Conservation (phyloP, 228 moss, liverwort and hornwort genomes). For the Sphagnum magellanicum region DNA sequence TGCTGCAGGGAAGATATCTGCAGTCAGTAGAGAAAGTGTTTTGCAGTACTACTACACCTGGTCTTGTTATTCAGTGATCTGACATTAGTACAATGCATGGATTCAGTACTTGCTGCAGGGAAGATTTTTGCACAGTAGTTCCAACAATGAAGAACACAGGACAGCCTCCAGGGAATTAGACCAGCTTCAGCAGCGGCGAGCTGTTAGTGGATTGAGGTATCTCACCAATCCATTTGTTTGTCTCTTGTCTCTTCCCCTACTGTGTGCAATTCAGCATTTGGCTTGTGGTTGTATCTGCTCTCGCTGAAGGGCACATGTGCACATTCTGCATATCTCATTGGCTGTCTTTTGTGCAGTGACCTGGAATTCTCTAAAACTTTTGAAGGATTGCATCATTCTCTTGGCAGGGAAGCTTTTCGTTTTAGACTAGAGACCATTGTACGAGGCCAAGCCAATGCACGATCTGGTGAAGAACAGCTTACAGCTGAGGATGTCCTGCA, state of each 20-base stretch:
- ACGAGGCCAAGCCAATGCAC: slow-evolving; percentile 50
- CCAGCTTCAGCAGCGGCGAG: slow-evolving; percentile 65
- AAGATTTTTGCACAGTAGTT: slow-evolving; percentile 52
- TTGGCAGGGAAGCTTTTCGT: slow-evolving; percentile 62
- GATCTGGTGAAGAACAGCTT: slow-evolving; percentile 23
- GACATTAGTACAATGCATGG: not conserved
- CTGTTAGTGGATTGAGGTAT: slow-evolving; percentile 79
- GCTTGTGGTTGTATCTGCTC: too few relatives aligned
- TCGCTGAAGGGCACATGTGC: too few relatives aligned
- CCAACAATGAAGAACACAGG: slow-evolving; percentile 31
- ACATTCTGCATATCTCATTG: too few relatives aligned
- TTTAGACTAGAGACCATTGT: slow-evolving; percentile 70
- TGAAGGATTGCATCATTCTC: slow-evolving; percentile 4
- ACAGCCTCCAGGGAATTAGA: slow-evolving; percentile 72
- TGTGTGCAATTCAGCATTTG: not conserved
- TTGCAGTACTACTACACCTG: not conserved
- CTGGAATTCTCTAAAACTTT: not conserved
- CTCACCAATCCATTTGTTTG: not conserved
- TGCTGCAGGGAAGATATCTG: not conserved
- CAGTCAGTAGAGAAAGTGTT: too few relatives aligned
- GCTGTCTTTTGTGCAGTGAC: too few relatives aligned
- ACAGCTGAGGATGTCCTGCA: slow-evolving; percentile 16
- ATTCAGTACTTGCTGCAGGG: slow-evolving; percentile 62
- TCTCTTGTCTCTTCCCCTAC: not conserved
- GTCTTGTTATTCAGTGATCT: not conserved